Evolutionary conservation across 2,329 filamentous ascomycete species (phyloP), one percentile per base, ranked within the genome.

Genomic region (Cercospora zeae-maydis): DNA sequence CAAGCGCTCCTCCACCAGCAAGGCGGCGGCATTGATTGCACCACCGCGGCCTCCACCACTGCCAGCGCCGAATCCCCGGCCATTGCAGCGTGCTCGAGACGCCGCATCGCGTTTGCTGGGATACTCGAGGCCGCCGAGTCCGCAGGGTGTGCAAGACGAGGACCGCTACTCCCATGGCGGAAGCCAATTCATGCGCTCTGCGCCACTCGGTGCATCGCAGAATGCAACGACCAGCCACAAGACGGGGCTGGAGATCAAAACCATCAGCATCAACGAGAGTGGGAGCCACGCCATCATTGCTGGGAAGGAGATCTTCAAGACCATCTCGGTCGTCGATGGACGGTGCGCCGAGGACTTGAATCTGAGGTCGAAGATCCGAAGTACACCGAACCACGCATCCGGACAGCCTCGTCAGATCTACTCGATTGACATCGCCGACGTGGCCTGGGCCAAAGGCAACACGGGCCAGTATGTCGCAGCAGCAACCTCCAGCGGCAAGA

Each of bases 271-370:
- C 74, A 88, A 87, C 64, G 84, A 85, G 42, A 79, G 82, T 61
- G 80, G 82, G 62, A 87, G 84, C 63, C 86, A 87, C 78, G 86
- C 85, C 58, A 80, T 88, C 59, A 81, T 88, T 67, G 86, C 84
- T 45, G 86, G 86, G 58, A 84, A 84, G 66, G 85, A 88, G 68
- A 87, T 88, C 61, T 81, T 88, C 70, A 87, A 87, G 75, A 88
- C 86, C 2, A 81, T 88, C 65, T 82, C 81, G 57, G 81, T 88
- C 59, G 73, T 74, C 54, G 79, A 83, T 49, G 82, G 84, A 61
- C 79, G 82, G 64, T 85, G 84, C 47, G 81, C 81, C 59, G 86
- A 88, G 72, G 85, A 88, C 66, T 81, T 84, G 74, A 88, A 88
- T 72, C 80, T 88, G 66, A 83, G 85, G 63, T 80, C 84, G 67